phyloP scores from a whole-genome alignment of 257 asterid genomes.

The Knoxia roxburghii region DNA sequence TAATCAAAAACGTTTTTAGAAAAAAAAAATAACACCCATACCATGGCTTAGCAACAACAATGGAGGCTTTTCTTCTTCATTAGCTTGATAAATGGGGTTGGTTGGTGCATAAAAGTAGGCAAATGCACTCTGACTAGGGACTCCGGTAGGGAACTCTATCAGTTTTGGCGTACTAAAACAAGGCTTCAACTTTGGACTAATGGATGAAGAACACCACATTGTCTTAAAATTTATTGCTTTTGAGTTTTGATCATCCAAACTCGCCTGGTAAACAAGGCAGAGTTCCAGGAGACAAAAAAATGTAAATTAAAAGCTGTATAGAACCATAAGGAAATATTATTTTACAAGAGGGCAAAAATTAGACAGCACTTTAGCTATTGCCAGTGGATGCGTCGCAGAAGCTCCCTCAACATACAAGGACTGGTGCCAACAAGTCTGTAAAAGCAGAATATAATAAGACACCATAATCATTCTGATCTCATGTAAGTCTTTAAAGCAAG shows the following conservation, averaged over 20 bases:
- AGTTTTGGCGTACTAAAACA: constrained; percentile 73
- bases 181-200: constrained; percentile 29
- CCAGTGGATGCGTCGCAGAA: constrained; percentile 66
- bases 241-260: constrained; percentile 57
- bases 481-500: neutral
- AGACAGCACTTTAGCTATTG: constrained; percentile 72
- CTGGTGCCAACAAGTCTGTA: constrained; percentile 58
- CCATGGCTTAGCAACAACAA: constrained; percentile 87
- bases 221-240: constrained; percentile 56
- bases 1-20: no score
- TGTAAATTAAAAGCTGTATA: neutral
- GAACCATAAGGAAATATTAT: neutral
- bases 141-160: constrained; percentile 82
- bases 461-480: constrained; percentile 6
- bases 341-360: constrained; percentile 4
- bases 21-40: constrained; percentile 18
- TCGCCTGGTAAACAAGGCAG: constrained; percentile 47
- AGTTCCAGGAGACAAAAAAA: constrained; percentile 4
- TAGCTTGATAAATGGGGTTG: constrained; percentile 68
- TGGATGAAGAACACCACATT: constrained; percentile 68
- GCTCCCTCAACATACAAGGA: constrained; percentile 85
- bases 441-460: constrained; percentile 13
- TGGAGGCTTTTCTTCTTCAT: constrained; percentile 78
- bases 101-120: constrained; percentile 94
- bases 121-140: constrained; percentile 79